Evolutionary conservation across 1,139 yeast genomes (phyloP).

Genomic region (Casaregolazyma lundiana): DNA sequence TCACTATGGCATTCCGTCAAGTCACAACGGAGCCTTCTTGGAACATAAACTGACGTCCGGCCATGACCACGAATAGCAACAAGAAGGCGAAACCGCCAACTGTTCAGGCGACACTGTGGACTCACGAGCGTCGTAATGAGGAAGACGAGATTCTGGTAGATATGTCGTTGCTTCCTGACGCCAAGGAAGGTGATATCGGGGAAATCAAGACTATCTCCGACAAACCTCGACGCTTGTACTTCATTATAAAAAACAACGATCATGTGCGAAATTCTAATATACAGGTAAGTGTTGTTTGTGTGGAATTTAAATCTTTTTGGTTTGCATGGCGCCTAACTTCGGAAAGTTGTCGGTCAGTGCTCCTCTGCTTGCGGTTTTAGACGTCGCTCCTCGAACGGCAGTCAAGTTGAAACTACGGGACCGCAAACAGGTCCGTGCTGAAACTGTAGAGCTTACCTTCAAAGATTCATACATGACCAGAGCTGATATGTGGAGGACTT

Average conservation of each 20-base stretch:
- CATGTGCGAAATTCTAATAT: conserved; percentile 29
- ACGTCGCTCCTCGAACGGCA: conserved; percentile 61
- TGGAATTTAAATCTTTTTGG: too few species aligned
- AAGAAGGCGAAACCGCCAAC: conserved; percentile 3
- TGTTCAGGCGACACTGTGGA: conserved; percentile 39
- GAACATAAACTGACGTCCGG: background rate
- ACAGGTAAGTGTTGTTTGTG: conserved; percentile 27
- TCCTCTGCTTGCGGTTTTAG: conserved; percentile 57
- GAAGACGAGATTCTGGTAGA: conserved; percentile 61
- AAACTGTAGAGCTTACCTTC: conserved; percentile 73
- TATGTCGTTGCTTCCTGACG: conserved; percentile 51
- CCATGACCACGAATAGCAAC: background rate
- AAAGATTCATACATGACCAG: conserved; percentile 79
- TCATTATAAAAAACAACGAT: conserved; percentile 39
- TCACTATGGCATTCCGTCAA: background rate
- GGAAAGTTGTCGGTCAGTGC: conserved; percentile 59
- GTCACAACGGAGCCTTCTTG: background rate
- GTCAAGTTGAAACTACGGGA: conserved; percentile 48
- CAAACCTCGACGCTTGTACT: conserved; percentile 37
- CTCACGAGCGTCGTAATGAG: conserved; percentile 65
- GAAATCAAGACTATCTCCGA: conserved; percentile 48
- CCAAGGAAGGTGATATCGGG: conserved; percentile 68
- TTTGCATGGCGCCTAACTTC: too few species aligned
- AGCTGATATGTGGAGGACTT: conserved; percentile 90
- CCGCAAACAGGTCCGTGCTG: conserved; percentile 58